phyloP scores from a whole-genome alignment of 345 rosid species.

The Eucalyptus virginea region DNA sequence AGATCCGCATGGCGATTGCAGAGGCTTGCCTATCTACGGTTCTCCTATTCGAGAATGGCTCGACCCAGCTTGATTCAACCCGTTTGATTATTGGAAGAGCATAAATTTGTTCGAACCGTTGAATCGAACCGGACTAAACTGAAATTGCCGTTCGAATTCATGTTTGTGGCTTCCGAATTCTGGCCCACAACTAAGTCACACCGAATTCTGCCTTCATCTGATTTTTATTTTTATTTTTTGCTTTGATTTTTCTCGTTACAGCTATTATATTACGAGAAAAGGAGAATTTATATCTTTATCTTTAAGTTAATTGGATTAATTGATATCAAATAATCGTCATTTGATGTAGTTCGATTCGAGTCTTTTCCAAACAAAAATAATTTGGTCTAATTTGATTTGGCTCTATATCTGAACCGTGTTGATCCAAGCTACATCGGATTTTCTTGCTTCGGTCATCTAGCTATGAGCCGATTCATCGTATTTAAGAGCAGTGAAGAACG shows the following conservation, averaged over 20 bases:
- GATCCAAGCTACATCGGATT: background rate
- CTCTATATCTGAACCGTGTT: background rate
- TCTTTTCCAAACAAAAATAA: background rate
- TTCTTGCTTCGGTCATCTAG: background rate
- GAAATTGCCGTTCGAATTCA: background rate
- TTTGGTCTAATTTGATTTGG: background rate
- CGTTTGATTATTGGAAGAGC: background rate
- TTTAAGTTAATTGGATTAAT: background rate
- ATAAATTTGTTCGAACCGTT: background rate
- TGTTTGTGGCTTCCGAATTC: background rate
- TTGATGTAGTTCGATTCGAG: background rate
- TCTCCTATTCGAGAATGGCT: background rate
- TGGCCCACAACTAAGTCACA: background rate
- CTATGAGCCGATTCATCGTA: background rate
- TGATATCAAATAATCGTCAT: background rate
- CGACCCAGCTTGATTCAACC: background rate
- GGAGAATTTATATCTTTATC: background rate
- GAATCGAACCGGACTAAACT: background rate
- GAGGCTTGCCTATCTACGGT: background rate
- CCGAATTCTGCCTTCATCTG: background rate
- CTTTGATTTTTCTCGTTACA: background rate
- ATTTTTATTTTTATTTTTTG: accelerated
- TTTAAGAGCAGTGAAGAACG: background rate
- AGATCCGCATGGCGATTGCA: background rate
- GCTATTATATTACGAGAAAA: background rate